phyloP scores from a whole-genome alignment of 1,139 yeast species.

The Zygosaccharomyces pseudobailii region DNA sequence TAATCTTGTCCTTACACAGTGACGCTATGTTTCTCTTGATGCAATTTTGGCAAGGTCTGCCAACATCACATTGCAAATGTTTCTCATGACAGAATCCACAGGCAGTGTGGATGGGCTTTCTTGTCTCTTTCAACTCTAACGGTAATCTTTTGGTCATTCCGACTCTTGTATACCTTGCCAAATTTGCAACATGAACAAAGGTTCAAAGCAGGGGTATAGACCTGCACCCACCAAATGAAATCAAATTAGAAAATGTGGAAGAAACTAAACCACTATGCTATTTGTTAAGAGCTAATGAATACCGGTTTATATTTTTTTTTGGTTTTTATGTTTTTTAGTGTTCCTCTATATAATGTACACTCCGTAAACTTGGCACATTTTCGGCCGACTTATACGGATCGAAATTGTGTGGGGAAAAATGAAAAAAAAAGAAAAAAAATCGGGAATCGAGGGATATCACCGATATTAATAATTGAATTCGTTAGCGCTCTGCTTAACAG shows the following conservation, averaged over 20 bases:
- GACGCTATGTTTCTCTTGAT: conserved; percentile 52
- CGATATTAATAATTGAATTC: conserved; percentile 59
- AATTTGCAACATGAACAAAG: not conserved
- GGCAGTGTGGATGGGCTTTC: conserved; percentile 64
- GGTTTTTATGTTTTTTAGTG: not conserved
- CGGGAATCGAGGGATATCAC: not conserved
- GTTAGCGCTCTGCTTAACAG: conserved; percentile 54
- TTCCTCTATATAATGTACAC: not conserved
- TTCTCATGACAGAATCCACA: conserved; percentile 68
- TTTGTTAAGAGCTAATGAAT: not conserved
- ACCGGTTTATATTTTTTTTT: not conserved
- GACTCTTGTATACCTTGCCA: not conserved
- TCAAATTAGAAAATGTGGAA: no score
- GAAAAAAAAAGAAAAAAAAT: not conserved
- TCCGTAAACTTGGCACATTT: not conserved
- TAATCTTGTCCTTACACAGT: conserved; percentile 53
- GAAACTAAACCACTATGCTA: no score
- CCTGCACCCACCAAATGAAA: no score
- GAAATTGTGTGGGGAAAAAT: conserved; percentile 1
- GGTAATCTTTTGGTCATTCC: conserved; percentile 59
- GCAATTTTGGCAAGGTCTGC: conserved; percentile 68
- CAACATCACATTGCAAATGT: conserved; percentile 59
- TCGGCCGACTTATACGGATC: not conserved
- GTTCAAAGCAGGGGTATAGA: not conserved
- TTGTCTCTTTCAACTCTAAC: conserved; percentile 44